Percentiles rank a stretch among this genome's conserved stretches.
Evolutionary conservation across 75 land plant genomes (phyloP).

Genomic region (Pinus taeda): DNA sequence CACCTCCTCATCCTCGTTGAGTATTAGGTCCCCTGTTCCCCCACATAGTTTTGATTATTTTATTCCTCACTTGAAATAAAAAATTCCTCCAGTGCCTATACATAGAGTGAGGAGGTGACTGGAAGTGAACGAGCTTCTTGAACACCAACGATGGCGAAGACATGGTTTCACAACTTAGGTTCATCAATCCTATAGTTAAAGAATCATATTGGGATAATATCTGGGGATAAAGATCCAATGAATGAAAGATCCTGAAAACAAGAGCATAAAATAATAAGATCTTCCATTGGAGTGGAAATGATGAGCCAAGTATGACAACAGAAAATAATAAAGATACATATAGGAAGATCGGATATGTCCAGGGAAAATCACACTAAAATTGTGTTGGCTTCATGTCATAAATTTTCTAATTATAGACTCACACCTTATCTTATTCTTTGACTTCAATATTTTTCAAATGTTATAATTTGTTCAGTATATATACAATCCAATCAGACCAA

Average conservation of each 20-base stretch:
- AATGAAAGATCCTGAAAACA: neutral
- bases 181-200: neutral
- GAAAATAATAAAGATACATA: no score
- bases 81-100: neutral
- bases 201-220: neutral
- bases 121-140: neutral
- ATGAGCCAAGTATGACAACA: neutral
- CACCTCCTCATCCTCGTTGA: conserved; percentile 29
- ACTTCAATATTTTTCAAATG: no score
- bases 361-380: no score
- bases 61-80: neutral
- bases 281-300: neutral
- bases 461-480: no score
- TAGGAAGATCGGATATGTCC: no score
- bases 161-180: neutral
- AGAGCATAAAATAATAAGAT: neutral
- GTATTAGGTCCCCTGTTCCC: neutral
- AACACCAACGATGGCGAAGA: neutral
- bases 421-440: no score
- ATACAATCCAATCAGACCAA: no score
- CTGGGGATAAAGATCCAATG: neutral
- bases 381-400: no score
- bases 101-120: neutral
- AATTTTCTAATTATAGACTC: no score
- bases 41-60: neutral